Evolutionary conservation across 257 asterid species (phyloP).

Genomic region (Primulina tabacum): DNA sequence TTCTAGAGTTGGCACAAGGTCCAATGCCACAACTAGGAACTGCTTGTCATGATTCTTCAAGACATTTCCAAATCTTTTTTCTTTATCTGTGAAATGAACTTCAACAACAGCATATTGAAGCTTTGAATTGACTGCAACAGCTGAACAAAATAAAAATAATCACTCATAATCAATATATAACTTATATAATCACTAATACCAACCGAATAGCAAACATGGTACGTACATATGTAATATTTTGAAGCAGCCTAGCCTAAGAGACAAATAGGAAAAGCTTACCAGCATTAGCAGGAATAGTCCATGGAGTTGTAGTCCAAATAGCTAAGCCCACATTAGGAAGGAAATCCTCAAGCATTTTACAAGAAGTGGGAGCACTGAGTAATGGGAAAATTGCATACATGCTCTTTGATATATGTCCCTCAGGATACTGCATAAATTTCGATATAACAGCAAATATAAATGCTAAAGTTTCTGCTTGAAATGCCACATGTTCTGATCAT

Average conservation of each 20-base stretch:
- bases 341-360: conserved; percentile 55
- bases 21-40: conserved; percentile 70
- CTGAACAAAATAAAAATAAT: conserved; percentile 38
- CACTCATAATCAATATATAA: too few species aligned
- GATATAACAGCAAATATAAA: conserved; percentile 22
- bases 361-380: conserved; percentile 50
- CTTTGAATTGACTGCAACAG: conserved; percentile 89
- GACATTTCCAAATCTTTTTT: conserved; percentile 63
- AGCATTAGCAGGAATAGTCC: conserved; percentile 99
- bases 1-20: conserved; percentile 82
- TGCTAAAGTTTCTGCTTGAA: conserved; percentile 18
- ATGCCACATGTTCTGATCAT: neutral
- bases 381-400: conserved; percentile 74
- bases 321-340: conserved; percentile 76
- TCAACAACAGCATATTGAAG: conserved; percentile 90
- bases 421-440: conserved; percentile 74
- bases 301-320: conserved; percentile 98
- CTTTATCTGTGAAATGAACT: conserved; percentile 54
- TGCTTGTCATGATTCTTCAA: conserved; percentile 50
- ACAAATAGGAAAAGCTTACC: conserved; percentile 41
- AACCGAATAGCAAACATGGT: too few species aligned
- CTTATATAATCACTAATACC: too few species aligned
- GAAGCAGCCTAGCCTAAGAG: neutral
- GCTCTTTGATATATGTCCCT: conserved; percentile 94
- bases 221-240: too few species aligned